Conservation (phyloP, 345 rosid genomes). For the Rhodamnia rubescens region DNA sequence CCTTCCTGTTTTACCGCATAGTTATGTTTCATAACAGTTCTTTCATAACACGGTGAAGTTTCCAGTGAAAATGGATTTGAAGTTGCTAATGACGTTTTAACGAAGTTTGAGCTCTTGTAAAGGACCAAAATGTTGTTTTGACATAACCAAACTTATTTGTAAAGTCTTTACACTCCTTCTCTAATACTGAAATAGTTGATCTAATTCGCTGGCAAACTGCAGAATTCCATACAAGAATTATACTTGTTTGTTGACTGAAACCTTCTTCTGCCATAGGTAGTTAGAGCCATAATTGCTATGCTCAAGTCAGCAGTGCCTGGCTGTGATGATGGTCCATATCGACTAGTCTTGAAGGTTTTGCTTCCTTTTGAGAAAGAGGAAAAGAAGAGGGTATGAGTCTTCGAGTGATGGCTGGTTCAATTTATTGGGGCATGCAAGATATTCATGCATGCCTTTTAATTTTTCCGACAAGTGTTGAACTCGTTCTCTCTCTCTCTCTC, state of each 20-base stretch:
- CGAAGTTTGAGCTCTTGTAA: not conserved
- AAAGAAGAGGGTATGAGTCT: slow-evolving; percentile 49
- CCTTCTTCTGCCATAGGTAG: slow-evolving; percentile 29
- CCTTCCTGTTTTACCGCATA: not conserved
- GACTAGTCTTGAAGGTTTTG: slow-evolving; percentile 78
- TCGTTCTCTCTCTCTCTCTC: not conserved
- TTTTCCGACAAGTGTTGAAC: not conserved
- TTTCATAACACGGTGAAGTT: not conserved
- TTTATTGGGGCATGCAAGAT: not conserved
- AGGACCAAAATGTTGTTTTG: not conserved
- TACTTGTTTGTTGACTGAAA: not conserved
- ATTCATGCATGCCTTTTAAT: not conserved
- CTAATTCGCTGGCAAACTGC: not conserved
- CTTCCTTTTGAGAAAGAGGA: slow-evolving; percentile 84
- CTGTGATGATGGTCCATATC: slow-evolving; percentile 74
- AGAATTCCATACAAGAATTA: not conserved
- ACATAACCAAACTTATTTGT: not conserved
- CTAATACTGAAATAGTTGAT: not conserved
- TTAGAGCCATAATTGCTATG: slow-evolving; percentile 66
- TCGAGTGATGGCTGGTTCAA: not conserved
- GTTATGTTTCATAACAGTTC: not conserved
- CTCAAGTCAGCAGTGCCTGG: slow-evolving; percentile 65
- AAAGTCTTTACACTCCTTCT: not conserved
- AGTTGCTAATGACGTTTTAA: not conserved
- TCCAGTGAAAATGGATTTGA: not conserved